phyloP scores from a whole-genome alignment of 2,329 filamentous ascomycete species.

The Sporothrix curviconia region DNA sequence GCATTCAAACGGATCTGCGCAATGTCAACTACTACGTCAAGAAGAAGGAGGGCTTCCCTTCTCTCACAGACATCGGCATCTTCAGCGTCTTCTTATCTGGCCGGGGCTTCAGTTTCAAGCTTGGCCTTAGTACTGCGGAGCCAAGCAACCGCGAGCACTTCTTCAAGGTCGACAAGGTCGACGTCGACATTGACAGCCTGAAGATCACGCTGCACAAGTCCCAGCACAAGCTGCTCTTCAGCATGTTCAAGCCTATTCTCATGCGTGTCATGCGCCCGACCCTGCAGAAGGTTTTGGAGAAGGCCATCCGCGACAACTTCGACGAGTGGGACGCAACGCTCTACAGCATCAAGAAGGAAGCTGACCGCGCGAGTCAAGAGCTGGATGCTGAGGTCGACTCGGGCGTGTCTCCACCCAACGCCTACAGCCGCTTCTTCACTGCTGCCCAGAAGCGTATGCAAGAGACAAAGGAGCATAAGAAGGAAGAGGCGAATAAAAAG shows the following conservation, averaged over 20 bases:
- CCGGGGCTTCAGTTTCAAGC: slow-evolving; percentile 82
- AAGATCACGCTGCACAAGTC: slow-evolving; percentile 90
- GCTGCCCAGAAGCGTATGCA: slow-evolving; percentile 68
- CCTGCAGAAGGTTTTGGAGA: slow-evolving; percentile 81
- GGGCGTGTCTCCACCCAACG: slow-evolving; percentile 64
- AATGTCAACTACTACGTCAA: slow-evolving; percentile 94
- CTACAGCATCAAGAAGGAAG: slow-evolving; percentile 76
- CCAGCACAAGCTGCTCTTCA: slow-evolving; percentile 87
- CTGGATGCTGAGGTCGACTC: slow-evolving; percentile 60
- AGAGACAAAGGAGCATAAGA: slow-evolving; percentile 71
- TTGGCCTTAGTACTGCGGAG: slow-evolving; percentile 77
- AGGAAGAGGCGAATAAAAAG: slow-evolving; percentile 43
- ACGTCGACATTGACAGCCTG: slow-evolving; percentile 74
- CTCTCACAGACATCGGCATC: slow-evolving; percentile 78
- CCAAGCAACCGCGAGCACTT: slow-evolving; percentile 71
- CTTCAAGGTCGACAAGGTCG: slow-evolving; percentile 89
- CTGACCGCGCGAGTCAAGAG: slow-evolving; percentile 62
- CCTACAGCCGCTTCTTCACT: slow-evolving; percentile 77
- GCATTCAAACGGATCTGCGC: slow-evolving; percentile 84
- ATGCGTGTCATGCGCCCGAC: slow-evolving; percentile 77
- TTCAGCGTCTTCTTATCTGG: slow-evolving; percentile 84
- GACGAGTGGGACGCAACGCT: slow-evolving; percentile 65
- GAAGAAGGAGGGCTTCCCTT: slow-evolving; percentile 88
- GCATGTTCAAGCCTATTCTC: slow-evolving; percentile 77
- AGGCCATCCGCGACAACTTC: slow-evolving; percentile 79